Percentiles rank a stretch among this genome's conserved stretches.
Conservation (phyloP, 139 green algal genomes). For the Microglena sp. region DNA sequence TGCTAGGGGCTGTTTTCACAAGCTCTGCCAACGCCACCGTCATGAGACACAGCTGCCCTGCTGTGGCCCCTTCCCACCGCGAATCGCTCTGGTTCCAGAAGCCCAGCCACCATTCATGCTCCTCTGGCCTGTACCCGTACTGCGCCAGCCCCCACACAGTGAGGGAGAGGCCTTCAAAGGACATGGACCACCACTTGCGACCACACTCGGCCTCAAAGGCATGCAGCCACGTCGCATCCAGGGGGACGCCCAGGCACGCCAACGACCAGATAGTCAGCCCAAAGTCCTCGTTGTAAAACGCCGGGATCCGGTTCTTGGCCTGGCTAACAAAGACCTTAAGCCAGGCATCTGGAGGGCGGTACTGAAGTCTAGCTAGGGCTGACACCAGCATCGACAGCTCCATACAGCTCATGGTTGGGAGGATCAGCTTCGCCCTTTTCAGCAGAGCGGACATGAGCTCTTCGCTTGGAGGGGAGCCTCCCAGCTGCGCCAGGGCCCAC, state of each 20-base stretch:
- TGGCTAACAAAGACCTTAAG: background rate
- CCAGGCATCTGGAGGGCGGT: constrained; percentile 11
- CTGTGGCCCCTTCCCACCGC: no score
- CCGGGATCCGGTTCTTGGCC: background rate
- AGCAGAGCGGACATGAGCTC: no score
- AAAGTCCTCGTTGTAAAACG: constrained; percentile 2
- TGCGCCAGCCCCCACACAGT: constrained; percentile 11
- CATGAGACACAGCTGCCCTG: no score
- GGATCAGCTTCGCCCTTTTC: background rate
- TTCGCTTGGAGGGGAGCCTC: no score
- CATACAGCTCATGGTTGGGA: background rate
- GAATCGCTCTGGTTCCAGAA: no score
- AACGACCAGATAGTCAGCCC: constrained; percentile 1
- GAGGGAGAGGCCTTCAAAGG: constrained; percentile 5
- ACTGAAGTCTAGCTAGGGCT: background rate
- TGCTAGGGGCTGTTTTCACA: no score
- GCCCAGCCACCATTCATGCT: background rate
- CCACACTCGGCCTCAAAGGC: background rate
- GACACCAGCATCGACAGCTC: background rate
- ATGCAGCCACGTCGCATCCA: constrained; percentile 6
- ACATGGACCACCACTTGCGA: constrained; percentile 4
- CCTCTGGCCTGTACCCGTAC: constrained; percentile 4
- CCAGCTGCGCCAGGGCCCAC: no score
- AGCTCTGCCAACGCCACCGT: no score
- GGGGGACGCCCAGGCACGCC: background rate